Conservation (phyloP, 352 stramenopile genomes). For the Globisporangium lucens region DNA sequence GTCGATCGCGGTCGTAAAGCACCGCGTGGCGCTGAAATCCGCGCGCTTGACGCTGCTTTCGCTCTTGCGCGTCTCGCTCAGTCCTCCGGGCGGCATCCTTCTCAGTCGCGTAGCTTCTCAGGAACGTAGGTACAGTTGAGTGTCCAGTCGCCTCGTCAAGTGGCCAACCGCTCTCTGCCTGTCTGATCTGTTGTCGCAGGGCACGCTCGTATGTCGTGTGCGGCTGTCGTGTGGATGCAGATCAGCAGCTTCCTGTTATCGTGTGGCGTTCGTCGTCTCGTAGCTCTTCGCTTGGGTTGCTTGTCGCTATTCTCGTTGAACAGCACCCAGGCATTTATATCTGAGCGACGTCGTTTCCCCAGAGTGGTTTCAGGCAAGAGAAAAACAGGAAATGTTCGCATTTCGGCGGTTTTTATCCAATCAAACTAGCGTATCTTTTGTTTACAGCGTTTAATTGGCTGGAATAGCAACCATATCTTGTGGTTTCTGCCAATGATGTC, state of each 20-base stretch:
- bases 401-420: neutral
- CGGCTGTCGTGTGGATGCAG: neutral
- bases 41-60: constrained; percentile 1
- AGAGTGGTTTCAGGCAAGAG: constrained; percentile 6
- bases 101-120: neutral
- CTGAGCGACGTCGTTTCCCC: constrained; percentile 6
- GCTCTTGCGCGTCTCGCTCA: constrained; percentile 1
- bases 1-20: constrained; percentile 14
- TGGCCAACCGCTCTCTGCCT: neutral
- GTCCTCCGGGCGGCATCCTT: constrained; percentile 3
- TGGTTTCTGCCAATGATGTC: neutral
- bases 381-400: neutral
- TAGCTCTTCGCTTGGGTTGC: neutral
- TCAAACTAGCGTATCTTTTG: neutral
- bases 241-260: neutral
- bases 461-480: neutral
- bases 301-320: neutral
- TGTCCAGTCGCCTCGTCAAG: neutral
- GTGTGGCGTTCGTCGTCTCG: neutral
- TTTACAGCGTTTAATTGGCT: neutral
- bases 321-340: neutral
- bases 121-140: neutral
- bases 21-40: constrained; percentile 16
- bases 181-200: neutral
- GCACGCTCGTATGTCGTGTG: neutral